These are phyloP conservation scores for Penicillium ochrochloron DNA, from an alignment of 495 filamentous ascomycete species.

Conservation along the genomic window DNA sequence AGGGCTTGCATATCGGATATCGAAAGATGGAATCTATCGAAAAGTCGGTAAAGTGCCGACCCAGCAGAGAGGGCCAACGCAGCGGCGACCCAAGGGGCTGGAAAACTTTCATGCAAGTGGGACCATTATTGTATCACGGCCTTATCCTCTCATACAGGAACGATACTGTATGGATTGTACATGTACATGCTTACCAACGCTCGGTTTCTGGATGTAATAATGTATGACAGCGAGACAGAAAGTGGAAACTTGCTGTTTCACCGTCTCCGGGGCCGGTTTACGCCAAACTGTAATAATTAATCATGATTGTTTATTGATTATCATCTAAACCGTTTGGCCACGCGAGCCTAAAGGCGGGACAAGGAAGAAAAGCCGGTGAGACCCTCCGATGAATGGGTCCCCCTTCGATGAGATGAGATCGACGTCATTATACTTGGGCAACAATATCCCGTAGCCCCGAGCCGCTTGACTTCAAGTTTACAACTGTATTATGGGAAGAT, in stretches of 20 bases:
- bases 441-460: constrained; percentile 15
- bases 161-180: constrained; percentile 12
- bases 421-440: constrained; percentile 37
- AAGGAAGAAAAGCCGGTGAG: constrained; percentile 37
- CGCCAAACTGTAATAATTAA: background rate
- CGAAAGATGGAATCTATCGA: constrained; percentile 30
- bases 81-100: constrained; percentile 33
- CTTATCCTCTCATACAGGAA: constrained; percentile 13
- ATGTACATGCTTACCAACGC: background rate
- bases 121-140: constrained; percentile 24
- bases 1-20: constrained; percentile 20
- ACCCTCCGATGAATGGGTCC: constrained; percentile 6
- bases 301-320: background rate
- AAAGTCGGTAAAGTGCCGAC: constrained; percentile 38
- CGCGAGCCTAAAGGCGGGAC: constrained; percentile 30
- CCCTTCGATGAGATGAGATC: background rate
- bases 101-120: constrained; percentile 32
- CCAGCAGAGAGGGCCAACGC: constrained; percentile 30
- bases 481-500: background rate
- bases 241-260: constrained; percentile 21
- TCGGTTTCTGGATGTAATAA: constrained; percentile 16
- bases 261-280: background rate
- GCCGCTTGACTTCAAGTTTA: constrained; percentile 23
- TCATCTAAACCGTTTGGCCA: constrained; percentile 15
- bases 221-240: constrained; percentile 23